Conservation (phyloP, 2,329 filamentous ascomycete species). For the Ascocoryne sarcoides region DNA sequence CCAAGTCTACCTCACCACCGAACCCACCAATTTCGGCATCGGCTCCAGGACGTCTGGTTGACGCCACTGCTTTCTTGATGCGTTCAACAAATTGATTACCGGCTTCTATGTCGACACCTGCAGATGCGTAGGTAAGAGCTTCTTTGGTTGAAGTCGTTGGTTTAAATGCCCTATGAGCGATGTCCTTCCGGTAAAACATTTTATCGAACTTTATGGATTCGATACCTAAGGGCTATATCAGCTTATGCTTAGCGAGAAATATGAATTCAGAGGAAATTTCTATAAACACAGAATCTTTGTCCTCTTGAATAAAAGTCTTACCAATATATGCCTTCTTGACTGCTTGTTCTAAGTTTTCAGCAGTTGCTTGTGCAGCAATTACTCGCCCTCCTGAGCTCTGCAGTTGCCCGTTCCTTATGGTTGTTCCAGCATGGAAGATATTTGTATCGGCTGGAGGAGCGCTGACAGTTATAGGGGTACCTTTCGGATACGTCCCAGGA, state of each 20-base stretch:
- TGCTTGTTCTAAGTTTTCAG: constrained; percentile 67
- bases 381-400: constrained; percentile 81
- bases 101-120: constrained; percentile 88
- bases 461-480: constrained; percentile 48
- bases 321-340: constrained; percentile 83
- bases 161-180: constrained; percentile 68
- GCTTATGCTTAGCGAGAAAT: background rate
- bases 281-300: background rate
- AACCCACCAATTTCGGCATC: constrained; percentile 94
- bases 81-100: constrained; percentile 87
- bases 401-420: constrained; percentile 52
- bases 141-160: constrained; percentile 31
- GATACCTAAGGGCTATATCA: constrained; percentile 26
- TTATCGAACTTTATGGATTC: constrained; percentile 58
- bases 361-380: constrained; percentile 82
- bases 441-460: constrained; percentile 45
- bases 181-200: constrained; percentile 68
- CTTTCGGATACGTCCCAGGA: constrained; percentile 77
- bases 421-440: constrained; percentile 91
- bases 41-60: constrained; percentile 76
- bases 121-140: constrained; percentile 79
- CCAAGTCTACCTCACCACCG: constrained; percentile 76
- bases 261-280: background rate
- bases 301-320: constrained; percentile 1
- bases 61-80: constrained; percentile 81